These are phyloP conservation scores for Cystobasidium tubakii DNA, from an alignment of 768 basidiomycete species.

Conservation along the genomic window DNA sequence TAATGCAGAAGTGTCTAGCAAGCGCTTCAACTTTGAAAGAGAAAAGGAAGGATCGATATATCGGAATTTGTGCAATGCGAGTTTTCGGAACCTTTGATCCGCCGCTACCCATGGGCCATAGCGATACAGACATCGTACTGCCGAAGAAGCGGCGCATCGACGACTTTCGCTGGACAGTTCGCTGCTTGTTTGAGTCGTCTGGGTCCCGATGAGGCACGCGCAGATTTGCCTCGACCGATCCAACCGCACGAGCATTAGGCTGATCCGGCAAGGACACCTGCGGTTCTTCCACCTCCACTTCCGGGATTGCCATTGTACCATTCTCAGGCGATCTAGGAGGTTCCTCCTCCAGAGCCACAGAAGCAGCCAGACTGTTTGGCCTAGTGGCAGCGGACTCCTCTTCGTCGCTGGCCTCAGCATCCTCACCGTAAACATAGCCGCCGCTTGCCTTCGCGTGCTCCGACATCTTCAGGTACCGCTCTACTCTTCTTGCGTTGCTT, in stretches of 20 bases:
- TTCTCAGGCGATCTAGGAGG: background rate
- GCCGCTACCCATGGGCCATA: background rate
- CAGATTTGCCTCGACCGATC: background rate
- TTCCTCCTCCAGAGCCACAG: background rate
- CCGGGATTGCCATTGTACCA: background rate
- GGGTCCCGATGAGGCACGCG: background rate
- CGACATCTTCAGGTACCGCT: conserved; percentile 42
- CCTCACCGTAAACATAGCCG: conserved; percentile 18
- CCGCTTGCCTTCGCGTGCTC: conserved; percentile 22
- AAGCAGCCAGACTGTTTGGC: background rate
- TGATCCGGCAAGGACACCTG: background rate
- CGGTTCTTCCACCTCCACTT: background rate
- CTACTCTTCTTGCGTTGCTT: conserved; percentile 42
- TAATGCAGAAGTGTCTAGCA: conserved; percentile 74
- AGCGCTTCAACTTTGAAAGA: conserved; percentile 59
- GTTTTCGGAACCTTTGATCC: background rate
- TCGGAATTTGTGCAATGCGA: conserved; percentile 48
- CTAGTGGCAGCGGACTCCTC: background rate
- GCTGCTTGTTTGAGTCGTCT: background rate
- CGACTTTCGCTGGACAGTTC: conserved; percentile 22
- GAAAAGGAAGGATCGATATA: conserved; percentile 70
- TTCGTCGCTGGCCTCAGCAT: background rate
- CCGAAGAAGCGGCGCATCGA: conserved; percentile 19
- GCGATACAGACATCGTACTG: background rate
- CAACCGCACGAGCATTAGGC: background rate